Evolutionary conservation across 768 basidiomycete genomes (phyloP), one percentile per base, ranked within the genome.

Genomic region (Hypsizygus marmoreus): DNA sequence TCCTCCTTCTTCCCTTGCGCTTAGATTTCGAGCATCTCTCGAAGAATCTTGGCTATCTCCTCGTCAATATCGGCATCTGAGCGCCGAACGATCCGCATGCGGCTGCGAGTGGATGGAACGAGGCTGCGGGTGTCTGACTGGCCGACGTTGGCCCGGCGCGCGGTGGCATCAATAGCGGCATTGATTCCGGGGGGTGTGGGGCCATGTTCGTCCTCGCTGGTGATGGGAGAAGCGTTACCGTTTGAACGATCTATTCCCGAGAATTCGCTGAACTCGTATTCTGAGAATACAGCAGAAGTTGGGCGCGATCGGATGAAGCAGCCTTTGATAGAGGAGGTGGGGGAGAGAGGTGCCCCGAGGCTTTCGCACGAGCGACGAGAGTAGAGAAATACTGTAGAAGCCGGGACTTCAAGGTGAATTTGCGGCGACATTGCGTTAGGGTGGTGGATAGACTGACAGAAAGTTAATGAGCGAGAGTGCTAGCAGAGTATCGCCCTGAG

Each of bases 251-350:
- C 45, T 3, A 53, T 47, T 6, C 34, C 43, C n/a, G 44, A 35
- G 35, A 47, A 43, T 43, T 50, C 32, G 16, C 43, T 19, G 49
- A 32, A 45, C 16, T 46, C 40, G 42, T 33, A 43, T 6, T 51
- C 30, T 32, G 48, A 30, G 42, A 40, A 47, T n/a, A 19, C 40
- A 24, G 32, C 24, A 4, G 52, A 54, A 9, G 35, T 49, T 4
- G 53, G 56, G 37, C 53, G 42, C 8, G 53, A 57, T 28, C 44
- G 50, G 3, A 41, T 39, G 33, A 54, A 57, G 29, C 49, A 44
- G 2, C 45, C 53, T 43, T 48, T 57, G 16, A 55, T 14, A 19
- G 56, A 57, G 10, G 56, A 57, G n/a, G 50, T 45, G 12, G 56
- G 53, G n/a, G 56, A 57, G 37, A 41, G 48, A 4, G 48, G 35